Evolutionary conservation across 768 basidiomycete genomes (phyloP), one percentile per base, ranked within the genome.

Genomic region (Strobilomyces echinocephalus): DNA sequence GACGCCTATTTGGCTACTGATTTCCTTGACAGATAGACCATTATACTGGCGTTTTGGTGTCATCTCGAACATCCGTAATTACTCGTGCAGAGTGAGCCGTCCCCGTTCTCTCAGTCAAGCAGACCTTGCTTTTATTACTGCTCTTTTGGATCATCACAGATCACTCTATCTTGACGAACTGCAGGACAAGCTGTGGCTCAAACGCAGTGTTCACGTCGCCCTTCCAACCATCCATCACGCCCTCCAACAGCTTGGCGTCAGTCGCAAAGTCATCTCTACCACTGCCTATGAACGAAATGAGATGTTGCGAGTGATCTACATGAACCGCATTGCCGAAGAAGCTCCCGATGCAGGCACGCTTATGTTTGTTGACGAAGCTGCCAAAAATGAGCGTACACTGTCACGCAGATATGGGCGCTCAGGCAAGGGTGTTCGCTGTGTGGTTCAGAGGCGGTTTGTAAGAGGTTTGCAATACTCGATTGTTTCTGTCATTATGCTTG

Each of bases 401-500:
- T 9, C 5, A 40, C 20, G 20, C 15, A 41, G 12, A 10, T 7
- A 5, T 43, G 46, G 36, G 0, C 3, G n/a, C 3, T 49, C 26
- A n/a, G 0, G 3, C 15, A 8, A 14, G 11, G 54, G 63, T 24
- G 26, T 41, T 3, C 5, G 39, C 21, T 60, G 59, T 30, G 2
- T 11, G 11, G 33, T 46, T 0, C 16, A 35, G 14, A 9, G 20
- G n/a, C 26, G 12, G 10, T 68, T 68, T 55, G 30, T 65, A 1
- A 4, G 16, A 11, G 56, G 58, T 5, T 2, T 36, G 1, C 8
- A 4, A 7, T 61, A 54, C 36, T 61, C 60, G 0, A 63, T 63
- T 11, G 40, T 65, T 2, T 57, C 55, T 1, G 39, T 49, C 9
- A 57, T 63, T 8, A 56, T 53, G 0, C 55, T 63, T 9, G 55